phyloP scores from a whole-genome alignment of 1,284 basidiomycete genomes.

The Sanguinoderma infundibulare region DNA sequence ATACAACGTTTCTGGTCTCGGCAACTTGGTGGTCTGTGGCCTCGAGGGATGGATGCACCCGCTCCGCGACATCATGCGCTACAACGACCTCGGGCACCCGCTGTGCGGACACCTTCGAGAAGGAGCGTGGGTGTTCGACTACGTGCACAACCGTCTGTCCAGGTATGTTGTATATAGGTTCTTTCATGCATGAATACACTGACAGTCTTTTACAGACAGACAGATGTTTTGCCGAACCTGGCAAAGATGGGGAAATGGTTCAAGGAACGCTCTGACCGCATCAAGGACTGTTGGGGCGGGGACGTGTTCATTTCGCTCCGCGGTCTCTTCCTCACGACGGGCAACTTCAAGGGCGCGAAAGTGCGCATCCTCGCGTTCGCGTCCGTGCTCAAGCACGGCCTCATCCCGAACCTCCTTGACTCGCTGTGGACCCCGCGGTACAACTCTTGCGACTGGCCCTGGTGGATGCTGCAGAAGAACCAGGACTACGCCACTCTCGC shows the following conservation, averaged over 20 bases:
- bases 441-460: slow-evolving; percentile 91
- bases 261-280: slow-evolving; percentile 79
- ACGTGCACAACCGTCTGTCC: slow-evolving; percentile 72
- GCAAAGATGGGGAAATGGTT: slow-evolving; percentile 80
- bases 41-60: slow-evolving; percentile 96
- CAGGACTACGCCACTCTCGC: slow-evolving; percentile 91
- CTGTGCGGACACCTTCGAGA: slow-evolving; percentile 86
- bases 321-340: slow-evolving; percentile 91
- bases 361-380: slow-evolving; percentile 90
- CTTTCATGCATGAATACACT: slow-evolving; percentile 7
- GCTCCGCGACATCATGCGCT: slow-evolving; percentile 78
- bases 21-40: slow-evolving; percentile 85
- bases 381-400: slow-evolving; percentile 84
- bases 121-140: slow-evolving; percentile 91
- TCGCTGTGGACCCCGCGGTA: slow-evolving; percentile 88
- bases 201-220: slow-evolving; percentile 57
- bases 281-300: slow-evolving; percentile 91
- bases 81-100: slow-evolving; percentile 92
- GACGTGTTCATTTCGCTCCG: slow-evolving; percentile 95
- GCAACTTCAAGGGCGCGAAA: slow-evolving; percentile 84
- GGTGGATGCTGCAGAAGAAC: slow-evolving; percentile 99
- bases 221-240: slow-evolving; percentile 67
- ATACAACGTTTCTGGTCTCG: slow-evolving; percentile 79
- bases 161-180: slow-evolving; percentile 54
- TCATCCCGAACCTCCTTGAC: slow-evolving; percentile 93